phyloP scores from a whole-genome alignment of 2,329 filamentous ascomycete species.

The Scedosporium boydii region DNA sequence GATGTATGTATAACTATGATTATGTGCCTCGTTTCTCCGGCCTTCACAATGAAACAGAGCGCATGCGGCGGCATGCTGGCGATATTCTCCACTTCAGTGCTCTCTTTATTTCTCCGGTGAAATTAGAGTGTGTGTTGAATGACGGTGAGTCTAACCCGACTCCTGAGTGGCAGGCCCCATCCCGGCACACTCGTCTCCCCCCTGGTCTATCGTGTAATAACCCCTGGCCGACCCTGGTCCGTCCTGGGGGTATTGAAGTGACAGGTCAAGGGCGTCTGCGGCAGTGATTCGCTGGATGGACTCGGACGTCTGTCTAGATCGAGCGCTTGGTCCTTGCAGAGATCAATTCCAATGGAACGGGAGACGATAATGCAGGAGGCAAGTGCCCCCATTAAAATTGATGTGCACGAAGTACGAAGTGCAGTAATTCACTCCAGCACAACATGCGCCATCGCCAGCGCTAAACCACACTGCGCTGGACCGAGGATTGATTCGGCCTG shows the following conservation, averaged over 20 bases:
- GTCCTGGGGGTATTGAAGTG: no score
- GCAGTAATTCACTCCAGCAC: neutral
- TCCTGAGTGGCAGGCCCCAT: neutral
- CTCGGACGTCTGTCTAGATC: neutral
- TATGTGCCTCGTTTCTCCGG: no score
- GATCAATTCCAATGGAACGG: neutral
- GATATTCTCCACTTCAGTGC: no score
- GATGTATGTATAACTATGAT: no score
- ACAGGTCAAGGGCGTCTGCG: neutral
- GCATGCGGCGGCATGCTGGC: no score
- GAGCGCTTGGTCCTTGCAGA: neutral
- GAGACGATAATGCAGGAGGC: neutral
- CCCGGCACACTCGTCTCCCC: no score
- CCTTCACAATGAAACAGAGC: no score
- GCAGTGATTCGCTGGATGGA: neutral
- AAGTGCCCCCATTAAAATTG: no score
- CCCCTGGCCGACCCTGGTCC: no score
- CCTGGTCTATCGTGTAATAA: no score
- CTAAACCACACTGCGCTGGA: no score
- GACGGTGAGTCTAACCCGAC: neutral
- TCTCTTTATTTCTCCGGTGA: neutral
- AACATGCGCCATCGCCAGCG: neutral
- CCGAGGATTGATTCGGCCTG: no score
- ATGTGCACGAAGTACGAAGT: neutral
- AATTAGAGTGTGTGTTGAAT: neutral